Evolutionary conservation across 2,329 filamentous ascomycete species (phyloP).

Genomic region (Venturia carpophila): DNA sequence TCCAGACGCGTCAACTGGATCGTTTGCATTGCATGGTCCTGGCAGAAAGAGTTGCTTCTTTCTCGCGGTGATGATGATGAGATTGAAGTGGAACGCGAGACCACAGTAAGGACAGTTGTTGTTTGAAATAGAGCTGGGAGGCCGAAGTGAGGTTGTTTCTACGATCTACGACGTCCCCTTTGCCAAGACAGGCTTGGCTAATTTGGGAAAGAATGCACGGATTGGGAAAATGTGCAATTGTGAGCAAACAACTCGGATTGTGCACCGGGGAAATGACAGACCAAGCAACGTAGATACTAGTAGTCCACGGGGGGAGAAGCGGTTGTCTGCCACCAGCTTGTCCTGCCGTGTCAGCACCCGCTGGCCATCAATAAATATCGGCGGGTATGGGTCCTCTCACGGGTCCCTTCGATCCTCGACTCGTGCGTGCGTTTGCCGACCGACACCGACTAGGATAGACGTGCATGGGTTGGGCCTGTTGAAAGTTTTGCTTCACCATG

Average conservation of each 20-base stretch:
- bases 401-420: no score
- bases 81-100: background rate
- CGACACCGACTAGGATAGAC: no score
- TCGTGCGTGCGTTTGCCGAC: no score
- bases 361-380: no score
- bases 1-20: background rate
- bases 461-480: no score
- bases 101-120: slow-evolving; percentile 7
- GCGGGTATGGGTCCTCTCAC: no score
- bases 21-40: background rate
- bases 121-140: background rate
- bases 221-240: background rate
- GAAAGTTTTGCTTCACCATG: background rate
- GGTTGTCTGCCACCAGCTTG: no score
- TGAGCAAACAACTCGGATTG: no score
- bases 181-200: background rate
- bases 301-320: no score
- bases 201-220: background rate
- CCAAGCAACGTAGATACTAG: no score
- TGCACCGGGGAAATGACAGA: no score
- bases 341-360: no score
- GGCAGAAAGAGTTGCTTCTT: background rate
- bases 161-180: background rate
- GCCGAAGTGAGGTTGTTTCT: background rate
- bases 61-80: background rate